These are phyloP conservation scores for Scutellaria minor DNA, from an alignment of 257 asterid genomes.

Conservation along the genomic window DNA sequence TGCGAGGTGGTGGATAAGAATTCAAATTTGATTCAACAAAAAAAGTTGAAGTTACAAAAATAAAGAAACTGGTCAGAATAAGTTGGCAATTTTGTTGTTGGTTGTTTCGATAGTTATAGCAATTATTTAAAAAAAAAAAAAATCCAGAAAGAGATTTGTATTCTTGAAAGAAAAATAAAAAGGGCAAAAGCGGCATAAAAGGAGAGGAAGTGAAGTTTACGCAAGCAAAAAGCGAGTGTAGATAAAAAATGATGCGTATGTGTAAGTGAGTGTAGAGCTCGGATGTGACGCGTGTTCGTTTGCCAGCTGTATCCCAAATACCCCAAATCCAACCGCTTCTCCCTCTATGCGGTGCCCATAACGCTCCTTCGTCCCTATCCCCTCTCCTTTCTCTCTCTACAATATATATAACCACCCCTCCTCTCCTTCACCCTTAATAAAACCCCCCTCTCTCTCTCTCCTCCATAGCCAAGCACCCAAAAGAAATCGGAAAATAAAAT, in stretches of 20 bases:
- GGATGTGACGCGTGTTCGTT: constrained; percentile 80
- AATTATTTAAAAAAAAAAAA: not conserved
- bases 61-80: not conserved
- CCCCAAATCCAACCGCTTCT: constrained; percentile 58
- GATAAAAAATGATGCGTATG: constrained; percentile 25
- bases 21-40: too few species aligned
- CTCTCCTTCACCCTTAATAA: not conserved
- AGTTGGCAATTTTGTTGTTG: not conserved
- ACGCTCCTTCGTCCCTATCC: constrained; percentile 45
- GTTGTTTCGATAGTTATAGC: not conserved
- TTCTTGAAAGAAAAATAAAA: not conserved
- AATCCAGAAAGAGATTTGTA: not conserved
- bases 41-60: not conserved
- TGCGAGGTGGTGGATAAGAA: too few species aligned
- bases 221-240: constrained; percentile 33
- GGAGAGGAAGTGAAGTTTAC: constrained; percentile 36
- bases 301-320: constrained; percentile 83
- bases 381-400: not conserved
- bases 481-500: not conserved
- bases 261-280: constrained; percentile 51
- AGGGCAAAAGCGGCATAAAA: not conserved
- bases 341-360: constrained; percentile 55
- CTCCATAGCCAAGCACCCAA: not conserved
- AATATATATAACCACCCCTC: constrained; percentile 33
- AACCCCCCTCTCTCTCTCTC: not conserved